Evolutionary conservation across 2,329 filamentous ascomycete species (phyloP).

Genomic region (Pseudopithomyces maydicus): DNA sequence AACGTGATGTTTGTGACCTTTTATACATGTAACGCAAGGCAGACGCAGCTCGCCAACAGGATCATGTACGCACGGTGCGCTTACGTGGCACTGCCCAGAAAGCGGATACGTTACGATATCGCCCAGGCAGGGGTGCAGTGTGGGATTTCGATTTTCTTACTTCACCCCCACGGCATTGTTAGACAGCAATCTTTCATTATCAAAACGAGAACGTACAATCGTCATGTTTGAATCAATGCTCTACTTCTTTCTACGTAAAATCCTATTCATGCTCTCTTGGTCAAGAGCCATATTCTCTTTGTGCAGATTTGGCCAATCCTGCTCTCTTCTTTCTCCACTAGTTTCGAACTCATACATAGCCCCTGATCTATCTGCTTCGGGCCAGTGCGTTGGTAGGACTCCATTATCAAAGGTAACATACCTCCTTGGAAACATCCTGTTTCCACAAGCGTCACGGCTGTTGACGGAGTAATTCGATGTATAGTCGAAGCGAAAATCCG

Average conservation of each 20-base stretch:
- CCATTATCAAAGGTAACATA: constrained; percentile 14
- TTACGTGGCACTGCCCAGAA: no score
- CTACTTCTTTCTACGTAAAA: neutral
- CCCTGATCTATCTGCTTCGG: constrained; percentile 4
- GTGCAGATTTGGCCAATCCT: constrained; percentile 1
- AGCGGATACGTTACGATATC: no score
- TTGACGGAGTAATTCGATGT: neutral
- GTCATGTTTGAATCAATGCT: neutral
- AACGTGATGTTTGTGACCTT: no score
- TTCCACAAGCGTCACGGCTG: neutral
- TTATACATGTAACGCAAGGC: no score
- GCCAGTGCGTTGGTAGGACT: constrained; percentile 13
- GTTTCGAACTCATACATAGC: neutral
- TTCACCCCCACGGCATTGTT: no score
- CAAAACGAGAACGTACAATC: no score
- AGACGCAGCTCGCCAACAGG: no score
- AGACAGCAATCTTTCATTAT: no score
- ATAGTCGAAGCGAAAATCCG: constrained; percentile 4
- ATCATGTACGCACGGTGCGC: no score
- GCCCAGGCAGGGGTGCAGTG: no score
- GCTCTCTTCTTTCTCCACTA: constrained; percentile 2
- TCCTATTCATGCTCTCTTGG: constrained; percentile 9
- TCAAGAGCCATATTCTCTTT: constrained; percentile 8
- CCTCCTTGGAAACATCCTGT: constrained; percentile 5
- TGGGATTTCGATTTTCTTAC: no score